Evolutionary conservation across 1,139 yeast species (phyloP).

Genomic region (Sugiyamaella japonica): DNA sequence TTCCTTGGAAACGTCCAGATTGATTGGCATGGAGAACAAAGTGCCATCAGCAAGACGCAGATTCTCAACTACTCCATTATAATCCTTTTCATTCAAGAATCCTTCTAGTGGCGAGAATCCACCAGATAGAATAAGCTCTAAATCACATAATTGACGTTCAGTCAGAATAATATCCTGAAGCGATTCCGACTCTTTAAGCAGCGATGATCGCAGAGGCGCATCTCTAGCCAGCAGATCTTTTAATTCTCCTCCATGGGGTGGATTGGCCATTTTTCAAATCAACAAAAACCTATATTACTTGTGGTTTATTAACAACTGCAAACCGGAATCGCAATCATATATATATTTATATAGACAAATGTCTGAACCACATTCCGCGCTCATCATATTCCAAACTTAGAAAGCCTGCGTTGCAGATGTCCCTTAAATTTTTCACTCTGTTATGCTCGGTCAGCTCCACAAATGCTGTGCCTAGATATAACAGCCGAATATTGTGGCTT

Average conservation of each 20-base stretch:
- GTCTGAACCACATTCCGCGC: not conserved
- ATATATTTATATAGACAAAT: not conserved
- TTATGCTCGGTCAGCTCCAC: not conserved
- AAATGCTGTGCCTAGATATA: not conserved
- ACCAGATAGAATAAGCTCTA: slow-evolving; percentile 88
- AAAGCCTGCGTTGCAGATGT: not conserved
- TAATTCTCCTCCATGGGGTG: slow-evolving; percentile 88
- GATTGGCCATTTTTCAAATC: slow-evolving; percentile 53
- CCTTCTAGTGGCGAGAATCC: slow-evolving; percentile 94
- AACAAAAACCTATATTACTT: not conserved
- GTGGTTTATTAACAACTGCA: not conserved
- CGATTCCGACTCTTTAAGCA: slow-evolving; percentile 58
- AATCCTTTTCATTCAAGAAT: slow-evolving; percentile 78
- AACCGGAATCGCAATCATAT: slow-evolving; percentile 1
- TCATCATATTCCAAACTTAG: slow-evolving; percentile 10
- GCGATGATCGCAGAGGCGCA: slow-evolving; percentile 54
- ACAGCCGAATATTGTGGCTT: slow-evolving; percentile 4
- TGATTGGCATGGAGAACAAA: slow-evolving; percentile 92
- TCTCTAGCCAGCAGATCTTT: slow-evolving; percentile 87
- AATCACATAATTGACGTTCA: slow-evolving; percentile 89
- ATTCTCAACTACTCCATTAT: slow-evolving; percentile 72
- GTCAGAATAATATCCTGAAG: slow-evolving; percentile 62
- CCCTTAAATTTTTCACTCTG: slow-evolving; percentile 13
- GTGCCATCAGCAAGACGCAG: slow-evolving; percentile 75
- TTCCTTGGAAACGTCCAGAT: slow-evolving; percentile 67